Evolutionary conservation across 164 flowering plant genomes (phyloP).

Genomic region (Cinnamomum chago): DNA sequence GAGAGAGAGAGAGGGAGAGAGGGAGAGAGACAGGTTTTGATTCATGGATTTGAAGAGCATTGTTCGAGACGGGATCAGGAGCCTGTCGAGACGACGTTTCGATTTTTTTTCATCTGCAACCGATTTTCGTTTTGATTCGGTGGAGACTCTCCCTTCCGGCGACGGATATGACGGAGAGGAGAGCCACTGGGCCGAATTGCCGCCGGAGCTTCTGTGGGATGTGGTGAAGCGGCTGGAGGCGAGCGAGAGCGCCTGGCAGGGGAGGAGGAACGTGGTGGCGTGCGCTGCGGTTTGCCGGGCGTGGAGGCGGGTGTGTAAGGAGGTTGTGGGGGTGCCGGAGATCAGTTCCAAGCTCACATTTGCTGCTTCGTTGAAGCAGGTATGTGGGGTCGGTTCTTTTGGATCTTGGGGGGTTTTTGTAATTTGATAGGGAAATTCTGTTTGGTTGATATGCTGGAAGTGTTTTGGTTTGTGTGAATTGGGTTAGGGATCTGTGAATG

Average conservation of each 20-base stretch:
- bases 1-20: too few species aligned
- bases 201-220: slow-evolving; percentile 64
- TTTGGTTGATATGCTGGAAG: background rate
- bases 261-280: slow-evolving; percentile 47
- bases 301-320: slow-evolving; percentile 63
- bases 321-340: slow-evolving; percentile 64
- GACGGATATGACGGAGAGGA: background rate
- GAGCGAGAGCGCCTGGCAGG: slow-evolving; percentile 72
- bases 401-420: background rate
- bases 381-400: background rate
- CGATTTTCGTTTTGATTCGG: background rate
- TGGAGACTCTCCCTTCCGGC: background rate
- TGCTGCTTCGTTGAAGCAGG: slow-evolving; percentile 78
- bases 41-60: slow-evolving; percentile 12
- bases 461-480: background rate
- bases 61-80: slow-evolving; percentile 12
- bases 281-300: slow-evolving; percentile 69
- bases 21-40: background rate
- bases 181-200: slow-evolving; percentile 58
- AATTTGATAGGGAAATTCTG: too few species aligned
- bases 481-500: background rate
- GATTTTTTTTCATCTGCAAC: background rate
- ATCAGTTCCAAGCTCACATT: slow-evolving; percentile 67
- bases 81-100: slow-evolving; percentile 13
- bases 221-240: slow-evolving; percentile 63